Evolutionary conservation across 1,284 basidiomycete genomes (phyloP), one percentile per base, ranked within the genome.

Genomic region (Microbotryomycetes sp.): DNA sequence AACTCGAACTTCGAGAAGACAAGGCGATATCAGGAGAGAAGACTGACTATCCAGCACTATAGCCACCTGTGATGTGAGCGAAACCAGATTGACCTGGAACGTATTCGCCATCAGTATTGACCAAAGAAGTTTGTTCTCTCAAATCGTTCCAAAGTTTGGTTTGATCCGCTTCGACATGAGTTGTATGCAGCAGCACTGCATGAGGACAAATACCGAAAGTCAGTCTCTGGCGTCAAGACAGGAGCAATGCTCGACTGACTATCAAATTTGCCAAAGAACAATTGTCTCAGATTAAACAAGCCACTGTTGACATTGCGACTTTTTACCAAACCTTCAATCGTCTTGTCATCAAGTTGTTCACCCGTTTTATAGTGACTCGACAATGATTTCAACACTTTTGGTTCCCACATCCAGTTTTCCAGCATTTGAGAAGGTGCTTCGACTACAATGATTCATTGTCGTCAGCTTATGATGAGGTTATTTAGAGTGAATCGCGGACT

Each of bases 361-460:
- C 86, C 81, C 3, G 83, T 87, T 75, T 88, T 77, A 72, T 84
- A 88, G 72, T 91, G 89, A 67, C 83, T 85, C 2, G 86, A 88
- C 82, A 91, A 87, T 66, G 81, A 78, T 67, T 83, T 79, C 7
- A 91, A 79, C 6, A 89, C 86, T 61, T 82, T 80, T 86, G 83
- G 83, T 83, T 58, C 48, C 56, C 54, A 58, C 15, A 26, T 54
- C 89, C 89, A 92, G 73, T 92, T 89, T 77, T 92, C 90, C 63
- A 92, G 79, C 89, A 92, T 91, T 77, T 92, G 88, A 22, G 84
- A 86, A 0, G 88, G 89, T 0, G 88, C 87, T 76, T 69, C 60
- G 29, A 67, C 67, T 36, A 6, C 25, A 4, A 22, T 32, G n/a
- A 6, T 45, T 56, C 16, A 30, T 31, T 45, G 53, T 3, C 16